Conservation (phyloP, 176 grass and related monocot species). For the Bromus sterilis region DNA sequence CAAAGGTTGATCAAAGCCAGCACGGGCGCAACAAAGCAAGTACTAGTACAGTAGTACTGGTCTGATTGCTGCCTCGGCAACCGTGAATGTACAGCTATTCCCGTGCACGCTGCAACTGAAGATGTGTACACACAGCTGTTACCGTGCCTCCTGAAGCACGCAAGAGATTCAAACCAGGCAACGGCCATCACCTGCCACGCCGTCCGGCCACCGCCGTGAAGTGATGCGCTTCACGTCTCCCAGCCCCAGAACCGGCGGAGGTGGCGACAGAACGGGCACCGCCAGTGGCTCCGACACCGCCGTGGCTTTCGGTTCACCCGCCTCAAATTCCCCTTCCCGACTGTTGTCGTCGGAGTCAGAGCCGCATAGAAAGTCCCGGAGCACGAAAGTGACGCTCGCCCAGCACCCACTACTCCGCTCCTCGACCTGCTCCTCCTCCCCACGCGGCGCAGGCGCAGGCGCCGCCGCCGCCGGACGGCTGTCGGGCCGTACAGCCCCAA, state of each 20-base stretch:
- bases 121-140: background rate
- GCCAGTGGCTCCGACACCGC: background rate
- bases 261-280: background rate
- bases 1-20: background rate
- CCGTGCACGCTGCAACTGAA: background rate
- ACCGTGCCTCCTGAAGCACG: background rate
- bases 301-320: background rate
- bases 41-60: background rate
- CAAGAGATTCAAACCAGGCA: background rate
- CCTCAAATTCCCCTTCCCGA: background rate
- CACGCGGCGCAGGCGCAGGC: background rate
- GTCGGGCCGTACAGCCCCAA: constrained; percentile 13
- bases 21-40: background rate
- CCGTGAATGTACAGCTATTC: background rate
- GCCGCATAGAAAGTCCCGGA: background rate
- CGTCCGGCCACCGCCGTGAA: constrained; percentile 30
- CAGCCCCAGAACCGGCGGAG: background rate
- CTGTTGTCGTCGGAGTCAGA: background rate
- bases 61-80: background rate
- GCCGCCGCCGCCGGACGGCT: background rate
- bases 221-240: constrained; percentile 33
- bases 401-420: constrained; percentile 8
- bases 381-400: background rate
- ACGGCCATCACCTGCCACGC: background rate
- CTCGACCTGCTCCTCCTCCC: background rate